These are phyloP conservation scores for Thermoascus crustaceus DNA, from an alignment of 2,329 filamentous ascomycete species.

Conservation along the genomic window DNA sequence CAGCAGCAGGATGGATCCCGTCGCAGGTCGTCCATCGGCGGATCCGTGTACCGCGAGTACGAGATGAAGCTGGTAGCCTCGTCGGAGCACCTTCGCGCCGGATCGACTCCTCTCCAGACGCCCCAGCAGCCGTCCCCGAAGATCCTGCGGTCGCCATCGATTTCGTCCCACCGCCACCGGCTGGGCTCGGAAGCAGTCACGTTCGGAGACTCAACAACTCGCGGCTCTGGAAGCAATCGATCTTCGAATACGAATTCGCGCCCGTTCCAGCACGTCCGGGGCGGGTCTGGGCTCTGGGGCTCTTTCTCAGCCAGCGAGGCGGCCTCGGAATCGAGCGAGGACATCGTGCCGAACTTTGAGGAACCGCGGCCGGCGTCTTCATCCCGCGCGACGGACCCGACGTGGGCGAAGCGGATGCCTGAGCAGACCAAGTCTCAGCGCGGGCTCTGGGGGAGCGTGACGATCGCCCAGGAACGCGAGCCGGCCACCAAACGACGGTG, in stretches of 20 bases:
- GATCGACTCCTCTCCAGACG: conserved; percentile 23
- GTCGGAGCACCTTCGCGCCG: conserved; percentile 51
- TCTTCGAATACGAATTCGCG: conserved; percentile 9
- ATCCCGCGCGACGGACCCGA: too few species aligned
- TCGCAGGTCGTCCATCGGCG: conserved; percentile 16
- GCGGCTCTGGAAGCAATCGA: conserved; percentile 4
- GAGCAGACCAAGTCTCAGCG: conserved; percentile 25
- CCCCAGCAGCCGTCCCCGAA: conserved; percentile 16
- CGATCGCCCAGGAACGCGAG: conserved; percentile 21
- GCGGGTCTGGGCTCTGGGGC: conserved; percentile 29
- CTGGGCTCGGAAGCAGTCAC: conserved; percentile 18
- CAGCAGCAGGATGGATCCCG: conserved; percentile 3
- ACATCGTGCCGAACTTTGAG: conserved; percentile 31
- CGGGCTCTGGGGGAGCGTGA: conserved; percentile 31
- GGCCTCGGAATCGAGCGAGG: conserved; percentile 18
- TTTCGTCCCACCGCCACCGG: conserved; percentile 27
- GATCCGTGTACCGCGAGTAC: conserved; percentile 44
- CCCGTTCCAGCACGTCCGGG: conserved; percentile 9
- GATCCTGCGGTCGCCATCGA: conserved; percentile 15
- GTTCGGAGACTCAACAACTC: conserved; percentile 11
- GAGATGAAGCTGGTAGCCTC: conserved; percentile 53
- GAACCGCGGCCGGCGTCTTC: conserved; percentile 16
- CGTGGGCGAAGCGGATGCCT: conserved; percentile 16
- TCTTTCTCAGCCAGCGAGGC: conserved; percentile 17
- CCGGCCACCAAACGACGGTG: conserved; percentile 25